Evolutionary conservation across 495 filamentous ascomycete genomes (phyloP).

Genomic region (Talaromyces proteolyticus): DNA sequence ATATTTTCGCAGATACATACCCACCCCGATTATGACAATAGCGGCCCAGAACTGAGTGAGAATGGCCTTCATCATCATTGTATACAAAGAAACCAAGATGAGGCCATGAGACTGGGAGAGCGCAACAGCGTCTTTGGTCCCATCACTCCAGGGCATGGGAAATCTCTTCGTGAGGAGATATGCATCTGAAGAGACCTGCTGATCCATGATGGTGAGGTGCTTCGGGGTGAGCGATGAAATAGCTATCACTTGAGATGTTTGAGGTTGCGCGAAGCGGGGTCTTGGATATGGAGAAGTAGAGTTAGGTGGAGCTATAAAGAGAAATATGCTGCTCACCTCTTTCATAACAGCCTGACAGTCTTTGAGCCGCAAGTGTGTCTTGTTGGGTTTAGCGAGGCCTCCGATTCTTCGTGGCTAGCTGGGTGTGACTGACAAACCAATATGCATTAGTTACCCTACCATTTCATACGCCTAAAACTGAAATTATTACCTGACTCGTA

Average conservation of each 20-base stretch:
- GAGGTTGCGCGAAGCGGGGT: no score
- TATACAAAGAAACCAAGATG: conserved; percentile 11
- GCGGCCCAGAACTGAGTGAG: conserved; percentile 11
- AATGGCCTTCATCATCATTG: conserved; percentile 11
- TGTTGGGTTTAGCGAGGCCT: no score
- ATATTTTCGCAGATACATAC: conserved; percentile 3
- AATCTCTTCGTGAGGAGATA: conserved; percentile 8
- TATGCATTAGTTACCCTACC: no score
- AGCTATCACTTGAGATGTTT: background rate
- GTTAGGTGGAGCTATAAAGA: no score
- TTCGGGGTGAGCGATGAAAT: background rate
- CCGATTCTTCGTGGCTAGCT: no score
- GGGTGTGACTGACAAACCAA: no score
- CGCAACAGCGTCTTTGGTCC: conserved; percentile 8
- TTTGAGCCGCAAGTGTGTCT: no score
- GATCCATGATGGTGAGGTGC: background rate
- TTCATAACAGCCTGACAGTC: no score
- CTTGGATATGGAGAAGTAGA: no score
- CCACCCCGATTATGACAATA: conserved; percentile 10
- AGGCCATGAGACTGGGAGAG: conserved; percentile 6
- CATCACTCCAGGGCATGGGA: conserved; percentile 7
- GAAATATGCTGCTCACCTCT: no score
- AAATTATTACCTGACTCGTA: no score
- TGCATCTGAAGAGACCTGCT: background rate
- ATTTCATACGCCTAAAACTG: no score